Conservation (phyloP, 2,329 filamentous ascomycete species). For the Ophiocordyceps camponoti-leonardi region DNA sequence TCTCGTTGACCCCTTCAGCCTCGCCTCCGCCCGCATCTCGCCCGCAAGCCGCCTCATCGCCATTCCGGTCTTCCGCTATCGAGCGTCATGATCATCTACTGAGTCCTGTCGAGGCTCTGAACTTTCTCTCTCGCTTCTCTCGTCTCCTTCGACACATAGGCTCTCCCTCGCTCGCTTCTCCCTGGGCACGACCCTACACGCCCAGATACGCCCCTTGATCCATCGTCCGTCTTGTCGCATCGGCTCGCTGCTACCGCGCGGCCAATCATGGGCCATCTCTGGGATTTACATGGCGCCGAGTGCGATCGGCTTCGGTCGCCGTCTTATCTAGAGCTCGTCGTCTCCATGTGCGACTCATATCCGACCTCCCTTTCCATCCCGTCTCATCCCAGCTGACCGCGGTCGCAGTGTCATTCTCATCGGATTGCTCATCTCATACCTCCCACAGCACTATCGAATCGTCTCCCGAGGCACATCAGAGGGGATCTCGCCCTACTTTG, state of each 20-base stretch:
- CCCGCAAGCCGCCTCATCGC: neutral
- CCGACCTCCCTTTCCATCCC: neutral
- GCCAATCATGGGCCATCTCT: constrained; percentile 1
- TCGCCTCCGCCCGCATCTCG: neutral
- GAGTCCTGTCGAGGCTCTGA: neutral
- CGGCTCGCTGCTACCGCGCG: neutral
- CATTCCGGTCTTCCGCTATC: neutral
- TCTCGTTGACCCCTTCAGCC: neutral
- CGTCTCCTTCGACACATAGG: neutral
- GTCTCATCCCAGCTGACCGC: neutral
- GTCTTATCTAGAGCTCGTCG: constrained; percentile 34
- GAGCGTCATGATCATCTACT: neutral
- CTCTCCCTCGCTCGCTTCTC: neutral
- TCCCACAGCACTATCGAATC: constrained; percentile 89
- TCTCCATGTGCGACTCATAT: constrained; percentile 29
- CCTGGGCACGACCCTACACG: neutral
- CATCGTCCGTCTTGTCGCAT: neutral
- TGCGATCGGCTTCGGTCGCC: constrained; percentile 36
- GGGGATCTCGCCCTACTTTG: constrained; percentile 88
- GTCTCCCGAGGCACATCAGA: constrained; percentile 72
- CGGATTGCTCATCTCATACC: constrained; percentile 81
- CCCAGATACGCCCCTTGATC: too few relatives aligned
- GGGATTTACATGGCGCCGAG: constrained; percentile 3
- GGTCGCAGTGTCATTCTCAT: constrained; percentile 51
- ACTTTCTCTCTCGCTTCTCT: neutral